Conservation (phyloP, 441 rosid genomes). For the Brassica hybrid region DNA sequence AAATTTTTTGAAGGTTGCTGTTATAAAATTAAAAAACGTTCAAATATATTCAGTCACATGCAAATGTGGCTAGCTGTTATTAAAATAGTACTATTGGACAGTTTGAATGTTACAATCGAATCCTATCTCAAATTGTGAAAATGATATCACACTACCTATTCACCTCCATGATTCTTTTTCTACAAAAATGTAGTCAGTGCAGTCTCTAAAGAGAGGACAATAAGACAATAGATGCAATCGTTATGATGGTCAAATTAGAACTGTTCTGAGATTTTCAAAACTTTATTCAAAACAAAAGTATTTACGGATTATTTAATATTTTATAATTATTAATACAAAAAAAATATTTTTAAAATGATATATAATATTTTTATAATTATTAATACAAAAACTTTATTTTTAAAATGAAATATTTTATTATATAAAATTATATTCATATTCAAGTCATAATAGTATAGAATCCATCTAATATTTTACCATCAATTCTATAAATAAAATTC, state of each 20-base stretch:
- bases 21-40: conserved; percentile 10
- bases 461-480: neutral
- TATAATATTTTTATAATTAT: too few relatives aligned
- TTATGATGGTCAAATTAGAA: neutral
- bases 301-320: neutral
- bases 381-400: neutral
- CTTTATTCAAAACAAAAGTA: neutral
- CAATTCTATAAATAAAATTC: neutral
- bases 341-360: too few relatives aligned
- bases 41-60: conserved; percentile 4
- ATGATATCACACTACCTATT: neutral
- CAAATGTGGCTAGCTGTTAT: conserved; percentile 1
- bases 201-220: neutral
- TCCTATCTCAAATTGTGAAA: neutral
- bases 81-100: neutral
- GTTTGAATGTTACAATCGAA: neutral
- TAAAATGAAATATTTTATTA: neutral
- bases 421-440: neutral
- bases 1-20: neutral
- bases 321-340: neutral
- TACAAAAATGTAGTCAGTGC: neutral
- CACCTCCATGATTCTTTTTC: neutral
- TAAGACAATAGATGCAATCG: neutral
- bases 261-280: neutral
- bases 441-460: neutral